Evolutionary conservation across 345 rosid species (phyloP).

Genomic region (Dipteronia sinensis): DNA sequence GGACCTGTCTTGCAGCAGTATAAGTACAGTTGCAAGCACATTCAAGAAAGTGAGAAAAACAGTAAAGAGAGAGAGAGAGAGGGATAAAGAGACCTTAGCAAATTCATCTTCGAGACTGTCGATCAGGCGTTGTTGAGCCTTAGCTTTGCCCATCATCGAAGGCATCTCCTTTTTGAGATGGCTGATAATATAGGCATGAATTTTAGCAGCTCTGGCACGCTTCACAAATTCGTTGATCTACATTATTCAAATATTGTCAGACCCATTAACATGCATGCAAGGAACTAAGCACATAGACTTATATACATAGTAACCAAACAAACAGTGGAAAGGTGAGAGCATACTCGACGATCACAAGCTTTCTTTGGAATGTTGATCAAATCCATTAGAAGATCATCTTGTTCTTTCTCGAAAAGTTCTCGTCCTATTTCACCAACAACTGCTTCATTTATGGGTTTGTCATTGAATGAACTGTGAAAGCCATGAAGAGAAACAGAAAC

Average conservation of each 20-base stretch:
- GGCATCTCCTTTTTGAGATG: slow-evolving; percentile 99
- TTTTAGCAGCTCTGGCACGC: slow-evolving; percentile 91
- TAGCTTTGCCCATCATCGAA: slow-evolving; percentile 93
- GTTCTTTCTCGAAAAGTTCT: slow-evolving; percentile 91
- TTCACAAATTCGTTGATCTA: slow-evolving; percentile 96
- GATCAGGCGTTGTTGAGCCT: slow-evolving; percentile 75
- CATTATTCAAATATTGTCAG: not conserved
- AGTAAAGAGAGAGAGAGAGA: not conserved
- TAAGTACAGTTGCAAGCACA: no score
- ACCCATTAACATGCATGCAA: not conserved
- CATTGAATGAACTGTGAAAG: slow-evolving; percentile 78
- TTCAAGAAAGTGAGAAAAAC: no score
- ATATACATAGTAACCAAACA: not conserved
- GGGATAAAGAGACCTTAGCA: slow-evolving; percentile 55
- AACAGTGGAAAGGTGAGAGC: not conserved
- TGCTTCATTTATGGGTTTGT: slow-evolving; percentile 67
- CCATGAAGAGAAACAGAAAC: slow-evolving; percentile 5
- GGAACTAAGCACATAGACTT: not conserved
- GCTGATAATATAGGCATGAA: slow-evolving; percentile 86
- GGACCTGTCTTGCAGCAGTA: slow-evolving; percentile 52
- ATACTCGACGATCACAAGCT: slow-evolving; percentile 90
- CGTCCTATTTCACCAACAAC: slow-evolving; percentile 66
- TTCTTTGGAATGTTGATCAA: slow-evolving; percentile 77
- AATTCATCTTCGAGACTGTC: slow-evolving; percentile 81
- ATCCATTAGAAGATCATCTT: slow-evolving; percentile 77